These are phyloP conservation scores for Daldinia decipiens DNA, from an alignment of 495 filamentous ascomycete species.

Conservation along the genomic window DNA sequence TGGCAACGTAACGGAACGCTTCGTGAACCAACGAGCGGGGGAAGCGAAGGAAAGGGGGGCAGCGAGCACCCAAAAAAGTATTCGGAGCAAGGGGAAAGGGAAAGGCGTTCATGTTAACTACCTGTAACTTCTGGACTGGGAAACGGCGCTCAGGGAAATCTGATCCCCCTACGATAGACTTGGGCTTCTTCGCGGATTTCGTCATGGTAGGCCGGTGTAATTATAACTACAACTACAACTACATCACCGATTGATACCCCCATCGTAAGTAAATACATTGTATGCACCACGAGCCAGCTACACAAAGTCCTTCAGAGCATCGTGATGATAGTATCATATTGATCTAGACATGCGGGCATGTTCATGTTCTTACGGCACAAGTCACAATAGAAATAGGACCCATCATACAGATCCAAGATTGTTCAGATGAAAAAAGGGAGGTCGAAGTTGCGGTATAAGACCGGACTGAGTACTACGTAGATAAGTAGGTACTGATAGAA, in stretches of 20 bases:
- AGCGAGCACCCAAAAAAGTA: background rate
- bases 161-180: slow-evolving; percentile 20
- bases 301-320: background rate
- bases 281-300: background rate
- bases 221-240: slow-evolving; percentile 16
- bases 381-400: background rate
- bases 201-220: slow-evolving; percentile 12
- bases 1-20: background rate
- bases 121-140: slow-evolving; percentile 10
- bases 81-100: background rate
- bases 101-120: slow-evolving; percentile 24
- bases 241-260: slow-evolving; percentile 27
- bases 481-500: slow-evolving; percentile 6
- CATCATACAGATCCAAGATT: background rate
- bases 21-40: background rate
- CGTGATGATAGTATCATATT: background rate
- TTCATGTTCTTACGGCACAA: slow-evolving; percentile 6
- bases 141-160: slow-evolving; percentile 10
- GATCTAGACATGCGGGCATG: background rate
- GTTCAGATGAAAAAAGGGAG: background rate
- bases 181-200: slow-evolving; percentile 35
- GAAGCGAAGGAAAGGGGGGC: background rate
- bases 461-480: slow-evolving; percentile 24
- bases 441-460: slow-evolving; percentile 19
- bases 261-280: slow-evolving; percentile 14